These are phyloP conservation scores for Durotheca rogersii DNA, from an alignment of 495 filamentous ascomycete genomes.

Conservation along the genomic window DNA sequence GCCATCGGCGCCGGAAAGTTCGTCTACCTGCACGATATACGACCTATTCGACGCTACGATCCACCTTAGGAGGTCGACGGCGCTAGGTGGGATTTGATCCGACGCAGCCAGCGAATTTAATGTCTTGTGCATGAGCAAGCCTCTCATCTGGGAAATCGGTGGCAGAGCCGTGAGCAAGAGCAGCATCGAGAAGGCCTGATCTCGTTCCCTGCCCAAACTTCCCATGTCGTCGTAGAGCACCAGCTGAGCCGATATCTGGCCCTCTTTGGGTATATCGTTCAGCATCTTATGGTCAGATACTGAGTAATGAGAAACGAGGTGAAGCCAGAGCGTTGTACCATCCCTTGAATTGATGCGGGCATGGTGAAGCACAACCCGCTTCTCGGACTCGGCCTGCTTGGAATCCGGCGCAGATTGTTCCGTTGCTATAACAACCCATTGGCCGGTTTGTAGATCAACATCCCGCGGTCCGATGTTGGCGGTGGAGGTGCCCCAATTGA, in stretches of 20 bases:
- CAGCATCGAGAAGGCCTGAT: slow-evolving; percentile 58
- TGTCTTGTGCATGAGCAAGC: slow-evolving; percentile 52
- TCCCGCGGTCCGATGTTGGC: not conserved
- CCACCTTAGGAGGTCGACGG: slow-evolving; percentile 75
- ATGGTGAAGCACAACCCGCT: slow-evolving; percentile 15
- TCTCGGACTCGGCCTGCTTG: not conserved
- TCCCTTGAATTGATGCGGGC: slow-evolving; percentile 14
- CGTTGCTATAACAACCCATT: slow-evolving; percentile 28
- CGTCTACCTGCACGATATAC: slow-evolving; percentile 69
- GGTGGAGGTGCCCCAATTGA: slow-evolving; percentile 6
- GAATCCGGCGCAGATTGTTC: not conserved
- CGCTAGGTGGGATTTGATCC: slow-evolving; percentile 64
- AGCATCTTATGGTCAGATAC: not conserved
- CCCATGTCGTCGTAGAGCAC: slow-evolving; percentile 41
- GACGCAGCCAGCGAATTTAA: slow-evolving; percentile 57
- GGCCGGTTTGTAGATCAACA: slow-evolving; percentile 4
- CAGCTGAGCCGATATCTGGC: slow-evolving; percentile 9
- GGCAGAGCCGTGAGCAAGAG: slow-evolving; percentile 69
- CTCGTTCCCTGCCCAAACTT: slow-evolving; percentile 15
- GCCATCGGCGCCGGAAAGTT: too few species aligned
- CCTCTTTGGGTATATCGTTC: not conserved
- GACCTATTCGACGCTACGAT: slow-evolving; percentile 90
- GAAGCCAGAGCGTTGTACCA: not conserved
- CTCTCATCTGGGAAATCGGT: slow-evolving; percentile 60
- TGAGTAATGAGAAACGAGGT: slow-evolving; percentile 18